These are phyloP conservation scores for Heimioporus sp. DNA, from an alignment of 768 basidiomycete genomes.

Conservation along the genomic window DNA sequence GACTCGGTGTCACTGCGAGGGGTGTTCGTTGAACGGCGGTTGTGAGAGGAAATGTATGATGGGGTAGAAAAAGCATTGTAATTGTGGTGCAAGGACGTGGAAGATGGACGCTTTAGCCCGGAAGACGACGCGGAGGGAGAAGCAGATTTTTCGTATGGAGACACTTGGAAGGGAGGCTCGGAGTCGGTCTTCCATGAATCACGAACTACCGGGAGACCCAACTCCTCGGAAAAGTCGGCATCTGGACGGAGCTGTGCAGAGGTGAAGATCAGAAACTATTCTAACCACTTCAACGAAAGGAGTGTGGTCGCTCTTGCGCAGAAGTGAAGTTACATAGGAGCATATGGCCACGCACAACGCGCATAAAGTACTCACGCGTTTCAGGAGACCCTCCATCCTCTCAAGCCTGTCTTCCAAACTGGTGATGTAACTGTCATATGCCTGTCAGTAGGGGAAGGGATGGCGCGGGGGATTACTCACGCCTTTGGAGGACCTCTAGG, in stretches of 20 bases:
- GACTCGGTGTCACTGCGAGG: slow-evolving; percentile 27
- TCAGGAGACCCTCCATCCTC: slow-evolving; percentile 51
- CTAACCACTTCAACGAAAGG: not conserved
- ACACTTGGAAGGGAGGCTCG: slow-evolving; percentile 11
- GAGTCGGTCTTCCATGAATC: slow-evolving; percentile 57
- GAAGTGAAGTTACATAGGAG: not conserved
- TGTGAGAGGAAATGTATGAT: slow-evolving; percentile 5
- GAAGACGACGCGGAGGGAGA: slow-evolving; percentile 18
- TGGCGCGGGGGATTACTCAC: slow-evolving; percentile 35
- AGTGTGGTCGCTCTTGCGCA: not conserved
- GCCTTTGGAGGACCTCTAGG: slow-evolving; percentile 69
- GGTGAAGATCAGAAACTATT: slow-evolving; percentile 7
- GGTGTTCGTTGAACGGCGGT: slow-evolving; percentile 18
- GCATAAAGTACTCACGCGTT: slow-evolving; percentile 39
- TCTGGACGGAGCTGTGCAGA: slow-evolving; percentile 56
- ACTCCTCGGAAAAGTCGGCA: slow-evolving; percentile 56
- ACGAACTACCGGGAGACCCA: slow-evolving; percentile 60
- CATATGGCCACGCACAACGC: not conserved
- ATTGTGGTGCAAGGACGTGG: slow-evolving; percentile 7
- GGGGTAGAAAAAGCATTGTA: slow-evolving; percentile 6
- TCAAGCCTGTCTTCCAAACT: slow-evolving; percentile 59
- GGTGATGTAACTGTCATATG: slow-evolving; percentile 47
- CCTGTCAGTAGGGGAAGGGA: not conserved
- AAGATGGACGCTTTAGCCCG: slow-evolving; percentile 12
- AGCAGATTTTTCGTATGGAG: slow-evolving; percentile 22